These are phyloP conservation scores for Astragalus membranaceus DNA, from an alignment of 306 rosid genomes.

Conservation along the genomic window DNA sequence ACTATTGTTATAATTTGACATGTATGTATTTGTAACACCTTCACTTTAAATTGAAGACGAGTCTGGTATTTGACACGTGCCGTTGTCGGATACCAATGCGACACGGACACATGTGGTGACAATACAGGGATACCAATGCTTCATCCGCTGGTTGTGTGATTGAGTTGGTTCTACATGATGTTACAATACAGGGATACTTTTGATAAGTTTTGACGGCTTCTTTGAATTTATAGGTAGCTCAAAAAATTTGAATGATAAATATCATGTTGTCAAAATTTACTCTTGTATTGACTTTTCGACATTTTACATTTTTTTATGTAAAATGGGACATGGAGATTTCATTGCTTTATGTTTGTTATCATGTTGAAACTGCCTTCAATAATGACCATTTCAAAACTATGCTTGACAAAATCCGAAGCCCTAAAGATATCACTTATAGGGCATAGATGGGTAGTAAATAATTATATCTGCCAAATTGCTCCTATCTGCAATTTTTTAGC, in stretches of 20 bases:
- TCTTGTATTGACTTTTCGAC: neutral
- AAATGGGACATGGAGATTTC: neutral
- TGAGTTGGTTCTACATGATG: neutral
- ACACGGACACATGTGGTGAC: too few species aligned
- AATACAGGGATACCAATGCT: too few species aligned
- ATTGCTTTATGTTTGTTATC: neutral
- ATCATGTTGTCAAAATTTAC: neutral
- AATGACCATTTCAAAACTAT: neutral
- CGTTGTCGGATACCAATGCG: too few species aligned
- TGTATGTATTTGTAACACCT: too few species aligned
- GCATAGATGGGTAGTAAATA: neutral
- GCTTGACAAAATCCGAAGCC: neutral
- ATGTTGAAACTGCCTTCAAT: neutral
- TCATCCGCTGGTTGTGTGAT: neutral
- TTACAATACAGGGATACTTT: neutral
- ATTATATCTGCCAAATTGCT: neutral
- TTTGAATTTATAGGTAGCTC: neutral
- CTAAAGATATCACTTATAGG: neutral
- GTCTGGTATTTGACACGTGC: too few species aligned
- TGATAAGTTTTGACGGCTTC: neutral
- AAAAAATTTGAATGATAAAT: neutral
- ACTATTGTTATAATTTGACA: neutral
- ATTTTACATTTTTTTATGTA: neutral
- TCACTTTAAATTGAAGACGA: too few species aligned
- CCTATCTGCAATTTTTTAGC: neutral